A percentile compares a stretch with the other conserved stretches of the same genome.
Evolutionary conservation across 768 basidiomycete species (phyloP).

Genomic region (Tulasnella sp.): DNA sequence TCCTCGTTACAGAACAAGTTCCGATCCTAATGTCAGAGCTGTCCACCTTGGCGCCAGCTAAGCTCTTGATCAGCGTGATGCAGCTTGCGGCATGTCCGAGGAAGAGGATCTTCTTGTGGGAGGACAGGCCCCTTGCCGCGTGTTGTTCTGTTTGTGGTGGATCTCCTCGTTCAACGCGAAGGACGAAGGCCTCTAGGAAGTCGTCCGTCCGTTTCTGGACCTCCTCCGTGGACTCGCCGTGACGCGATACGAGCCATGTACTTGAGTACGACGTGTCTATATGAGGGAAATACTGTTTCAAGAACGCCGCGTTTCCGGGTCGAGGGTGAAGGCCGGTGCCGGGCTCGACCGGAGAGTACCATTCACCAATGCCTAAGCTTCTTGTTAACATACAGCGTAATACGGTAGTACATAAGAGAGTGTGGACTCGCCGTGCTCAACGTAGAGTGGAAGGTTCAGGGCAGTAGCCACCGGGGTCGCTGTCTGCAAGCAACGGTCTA

Average conservation of each 20-base stretch:
- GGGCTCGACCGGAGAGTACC: slow-evolving; percentile 61
- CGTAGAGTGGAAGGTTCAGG: slow-evolving; percentile 55
- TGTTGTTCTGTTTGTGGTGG: slow-evolving; percentile 12
- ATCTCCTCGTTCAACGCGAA: slow-evolving; percentile 37
- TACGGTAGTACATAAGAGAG: not conserved
- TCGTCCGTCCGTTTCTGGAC: slow-evolving; percentile 49
- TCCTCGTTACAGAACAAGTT: slow-evolving; percentile 55
- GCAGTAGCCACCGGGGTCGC: slow-evolving; percentile 49
- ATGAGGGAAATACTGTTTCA: slow-evolving; percentile 41
- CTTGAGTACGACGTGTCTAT: slow-evolving; percentile 51
- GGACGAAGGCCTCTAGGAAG: slow-evolving; percentile 41
- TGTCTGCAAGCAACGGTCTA: slow-evolving; percentile 85
- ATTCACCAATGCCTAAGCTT: slow-evolving; percentile 52
- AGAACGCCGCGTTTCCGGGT: slow-evolving; percentile 42
- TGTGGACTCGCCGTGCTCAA: slow-evolving; percentile 55
- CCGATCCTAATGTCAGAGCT: slow-evolving; percentile 46
- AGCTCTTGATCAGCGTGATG: slow-evolving; percentile 50
- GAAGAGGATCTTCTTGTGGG: slow-evolving; percentile 44
- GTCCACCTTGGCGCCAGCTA: slow-evolving; percentile 38
- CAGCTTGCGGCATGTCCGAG: slow-evolving; percentile 67
- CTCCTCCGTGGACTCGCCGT: slow-evolving; percentile 54
- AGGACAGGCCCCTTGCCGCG: not conserved
- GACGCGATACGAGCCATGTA: slow-evolving; percentile 57
- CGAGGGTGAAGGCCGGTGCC: slow-evolving; percentile 68
- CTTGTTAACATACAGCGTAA: not conserved